Evolutionary conservation across 441 rosid genomes (phyloP).

Genomic region (Dalechampia spathulata): DNA sequence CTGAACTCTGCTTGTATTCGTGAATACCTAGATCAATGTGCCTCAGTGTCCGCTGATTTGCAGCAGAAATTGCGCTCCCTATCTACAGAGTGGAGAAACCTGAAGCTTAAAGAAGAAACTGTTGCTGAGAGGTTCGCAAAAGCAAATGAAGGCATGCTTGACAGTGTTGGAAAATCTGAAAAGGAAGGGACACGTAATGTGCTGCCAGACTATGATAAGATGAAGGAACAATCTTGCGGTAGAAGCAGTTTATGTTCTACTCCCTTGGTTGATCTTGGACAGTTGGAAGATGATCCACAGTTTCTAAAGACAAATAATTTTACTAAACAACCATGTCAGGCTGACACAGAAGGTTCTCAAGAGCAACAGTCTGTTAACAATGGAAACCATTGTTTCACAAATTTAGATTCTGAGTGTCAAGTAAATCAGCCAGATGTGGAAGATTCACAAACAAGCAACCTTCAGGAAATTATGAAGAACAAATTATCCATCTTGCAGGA

Average conservation of each 20-base stretch:
- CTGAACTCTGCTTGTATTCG: conserved; percentile 36
- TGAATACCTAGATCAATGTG: conserved; percentile 47
- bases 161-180: conserved; percentile 20
- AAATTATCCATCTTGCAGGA: conserved; percentile 33
- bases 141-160: conserved; percentile 15
- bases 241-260: conserved; percentile 4
- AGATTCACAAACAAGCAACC: conserved; percentile 21
- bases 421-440: conserved; percentile 17
- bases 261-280: neutral
- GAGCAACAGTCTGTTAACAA: conserved; percentile 10
- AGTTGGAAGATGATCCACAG: conserved; percentile 17
- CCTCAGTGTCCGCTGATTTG: conserved; percentile 32
- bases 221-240: conserved; percentile 11
- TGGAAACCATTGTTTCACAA: conserved; percentile 7
- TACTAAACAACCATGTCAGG: conserved; percentile 3
- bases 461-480: conserved; percentile 24
- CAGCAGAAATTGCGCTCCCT: conserved; percentile 42
- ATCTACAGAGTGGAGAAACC: conserved; percentile 33
- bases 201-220: conserved; percentile 17
- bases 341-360: conserved; percentile 6
- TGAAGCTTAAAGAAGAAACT: conserved; percentile 37
- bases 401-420: conserved; percentile 15
- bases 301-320: conserved; percentile 14
- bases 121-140: conserved; percentile 27
- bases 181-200: conserved; percentile 14